These are phyloP conservation scores for Coelomomyces lativittatus DNA, from an alignment of 371 early-diverging fungal species.

Conservation along the genomic window DNA sequence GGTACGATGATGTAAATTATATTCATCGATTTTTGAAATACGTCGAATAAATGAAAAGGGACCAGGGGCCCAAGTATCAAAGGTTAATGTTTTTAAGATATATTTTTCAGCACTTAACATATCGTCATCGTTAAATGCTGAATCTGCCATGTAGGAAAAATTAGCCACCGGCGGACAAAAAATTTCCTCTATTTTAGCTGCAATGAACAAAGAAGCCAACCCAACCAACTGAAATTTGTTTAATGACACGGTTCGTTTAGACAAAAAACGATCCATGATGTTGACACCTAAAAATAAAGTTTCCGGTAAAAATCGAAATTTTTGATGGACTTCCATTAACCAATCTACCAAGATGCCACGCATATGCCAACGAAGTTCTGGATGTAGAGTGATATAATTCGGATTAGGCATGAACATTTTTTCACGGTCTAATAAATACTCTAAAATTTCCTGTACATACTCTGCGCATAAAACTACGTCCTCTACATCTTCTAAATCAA, in stretches of 20 bases:
- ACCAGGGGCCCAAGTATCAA: conserved; percentile 62
- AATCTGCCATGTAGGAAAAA: conserved; percentile 62
- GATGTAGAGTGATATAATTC: conserved; percentile 62
- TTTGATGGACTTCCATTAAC: conserved; percentile 78
- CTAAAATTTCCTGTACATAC: conserved; percentile 74
- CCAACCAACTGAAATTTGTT: conserved; percentile 94
- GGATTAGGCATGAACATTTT: conserved; percentile 49
- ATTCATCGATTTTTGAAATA: conserved; percentile 64
- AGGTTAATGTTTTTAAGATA: conserved; percentile 64
- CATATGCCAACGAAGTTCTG: conserved; percentile 83
- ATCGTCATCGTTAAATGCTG: conserved; percentile 57
- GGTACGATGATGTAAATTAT: conserved; percentile 70
- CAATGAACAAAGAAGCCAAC: conserved; percentile 74
- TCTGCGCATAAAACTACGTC: conserved; percentile 83
- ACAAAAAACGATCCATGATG: conserved; percentile 91
- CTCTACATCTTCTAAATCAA: conserved; percentile 38
- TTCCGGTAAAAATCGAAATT: conserved; percentile 83
- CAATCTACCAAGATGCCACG: conserved; percentile 75
- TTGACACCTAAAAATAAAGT: conserved; percentile 87
- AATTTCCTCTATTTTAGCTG: conserved; percentile 95
- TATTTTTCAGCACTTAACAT: conserved; percentile 72
- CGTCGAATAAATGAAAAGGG: conserved; percentile 81
- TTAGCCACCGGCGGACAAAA: conserved; percentile 57
- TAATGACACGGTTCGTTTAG: conserved; percentile 57
- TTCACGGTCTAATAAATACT: conserved; percentile 60